These are phyloP conservation scores for Podila verticillata DNA, from an alignment of 192 early-diverging fungal genomes.

Conservation along the genomic window DNA sequence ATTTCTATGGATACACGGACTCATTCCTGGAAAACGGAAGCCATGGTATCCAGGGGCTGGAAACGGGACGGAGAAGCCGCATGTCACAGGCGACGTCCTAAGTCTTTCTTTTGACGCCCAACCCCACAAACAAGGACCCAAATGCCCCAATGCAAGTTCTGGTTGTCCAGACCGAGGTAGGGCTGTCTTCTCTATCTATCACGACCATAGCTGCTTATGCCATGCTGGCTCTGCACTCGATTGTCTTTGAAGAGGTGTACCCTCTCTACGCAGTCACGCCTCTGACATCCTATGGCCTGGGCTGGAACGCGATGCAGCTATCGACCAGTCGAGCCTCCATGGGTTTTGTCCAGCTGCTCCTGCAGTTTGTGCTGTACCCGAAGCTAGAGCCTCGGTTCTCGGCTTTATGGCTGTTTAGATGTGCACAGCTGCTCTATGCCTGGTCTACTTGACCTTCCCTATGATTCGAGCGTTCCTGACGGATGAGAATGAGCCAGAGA, in stretches of 20 bases:
- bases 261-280: constrained; percentile 53
- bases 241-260: constrained; percentile 63
- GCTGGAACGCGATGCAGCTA: constrained; percentile 51
- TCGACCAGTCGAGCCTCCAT: constrained; percentile 53
- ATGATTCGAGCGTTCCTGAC: constrained; percentile 27
- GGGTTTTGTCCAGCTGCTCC: constrained; percentile 52
- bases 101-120: constrained; percentile 25
- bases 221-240: constrained; percentile 56
- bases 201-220: constrained; percentile 34
- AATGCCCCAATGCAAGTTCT: constrained; percentile 23
- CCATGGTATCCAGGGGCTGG: neutral
- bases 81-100: constrained; percentile 35
- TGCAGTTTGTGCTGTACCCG: constrained; percentile 61
- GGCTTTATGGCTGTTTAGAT: constrained; percentile 45
- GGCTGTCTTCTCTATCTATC: constrained; percentile 33
- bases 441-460: constrained; percentile 56
- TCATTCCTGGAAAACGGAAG: neutral
- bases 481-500: constrained; percentile 20
- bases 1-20: constrained; percentile 18
- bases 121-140: constrained; percentile 34
- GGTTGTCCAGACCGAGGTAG: constrained; percentile 16
- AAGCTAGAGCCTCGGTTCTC: constrained; percentile 31
- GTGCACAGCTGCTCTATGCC: constrained; percentile 43
- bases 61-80: constrained; percentile 16
- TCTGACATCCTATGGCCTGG: constrained; percentile 54